Evolutionary conservation across 495 filamentous ascomycete species (phyloP), one percentile per base, ranked within the genome.

Genomic region (Neurospora terricola): DNA sequence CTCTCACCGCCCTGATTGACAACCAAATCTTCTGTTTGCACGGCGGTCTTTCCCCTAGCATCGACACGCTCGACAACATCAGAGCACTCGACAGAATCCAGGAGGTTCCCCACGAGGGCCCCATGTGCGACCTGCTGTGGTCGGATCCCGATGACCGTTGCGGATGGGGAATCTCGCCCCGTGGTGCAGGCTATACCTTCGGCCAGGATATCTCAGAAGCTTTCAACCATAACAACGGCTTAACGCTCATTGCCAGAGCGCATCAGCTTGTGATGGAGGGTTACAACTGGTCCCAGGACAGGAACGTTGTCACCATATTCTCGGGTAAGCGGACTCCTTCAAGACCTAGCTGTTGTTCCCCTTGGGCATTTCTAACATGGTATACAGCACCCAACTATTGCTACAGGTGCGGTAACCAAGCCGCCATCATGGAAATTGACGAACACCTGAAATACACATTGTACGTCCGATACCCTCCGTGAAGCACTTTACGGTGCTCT

Each of bases 371-470:
- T 23, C 79, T 78, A 39, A 78, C 72, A 14, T 21, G 39, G 16
- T 11, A 66, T 82, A 73, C 77, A 97, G 94, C 94, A 42, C 94
- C 94, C 38, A 98, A 98, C 83, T 98, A 98, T 83, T 98, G 94
- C 85, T 97, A 97, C 86, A 89, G 96, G 80, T 99, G 96, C 82
- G 96, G 96, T 78, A 99, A 99, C 84, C 96, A 99, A 84, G 96
- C 96, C 70, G 96, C 96, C 11, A 99, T 99, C 82, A 99, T 99
- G 96, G 96, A 99, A 83, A 99, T 99, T 82, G 96, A 99, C 75
- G 96, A 99, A 84, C 94, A 99, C 83, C 84, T 99, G 82, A 98
- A 99, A 86, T 99, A 98, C 82, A 99, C 96, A 78, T 99, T 99
- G 96, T 99, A 88, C 84, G 94, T 91, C 38, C n/a, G 16, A 71